phyloP scores from a whole-genome alignment of 2,329 filamentous ascomycete genomes.

The Graphilbum sp. region DNA sequence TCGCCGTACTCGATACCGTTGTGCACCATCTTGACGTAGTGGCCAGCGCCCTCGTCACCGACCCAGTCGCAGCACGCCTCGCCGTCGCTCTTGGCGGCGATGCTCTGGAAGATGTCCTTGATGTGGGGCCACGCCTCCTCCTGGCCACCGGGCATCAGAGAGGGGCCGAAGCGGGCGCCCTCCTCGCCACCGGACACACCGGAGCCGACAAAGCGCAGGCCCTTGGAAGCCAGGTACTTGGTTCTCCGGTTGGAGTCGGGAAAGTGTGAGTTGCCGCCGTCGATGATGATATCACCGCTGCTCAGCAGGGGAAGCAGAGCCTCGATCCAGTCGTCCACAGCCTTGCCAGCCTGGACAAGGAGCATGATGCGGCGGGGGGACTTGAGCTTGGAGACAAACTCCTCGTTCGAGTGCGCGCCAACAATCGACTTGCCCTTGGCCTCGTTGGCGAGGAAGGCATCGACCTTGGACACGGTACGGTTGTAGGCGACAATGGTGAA shows the following conservation, averaged over 20 bases:
- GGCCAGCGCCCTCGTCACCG: conserved; percentile 95
- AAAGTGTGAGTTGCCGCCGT: conserved; percentile 98
- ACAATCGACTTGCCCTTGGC: conserved; percentile 92
- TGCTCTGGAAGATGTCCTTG: conserved; percentile 98
- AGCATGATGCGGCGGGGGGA: conserved; percentile 94
- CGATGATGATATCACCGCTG: conserved; percentile 93
- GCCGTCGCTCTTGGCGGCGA: conserved; percentile 90
- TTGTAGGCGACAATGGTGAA: conserved; percentile 98
- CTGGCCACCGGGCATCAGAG: conserved; percentile 97
- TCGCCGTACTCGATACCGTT: conserved; percentile 99
- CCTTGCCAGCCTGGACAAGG: conserved; percentile 94
- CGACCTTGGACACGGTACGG: conserved; percentile 96
- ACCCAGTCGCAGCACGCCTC: conserved; percentile 99
- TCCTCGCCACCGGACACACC: conserved; percentile 99
- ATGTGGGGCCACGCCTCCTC: conserved; percentile 96
- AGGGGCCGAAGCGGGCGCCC: conserved; percentile 93
- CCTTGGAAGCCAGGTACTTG: conserved; percentile 72
- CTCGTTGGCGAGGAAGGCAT: conserved; percentile 81
- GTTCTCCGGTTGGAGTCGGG: conserved; percentile 97
- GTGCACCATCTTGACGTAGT: conserved; percentile 99
- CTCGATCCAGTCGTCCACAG: conserved; percentile 98
- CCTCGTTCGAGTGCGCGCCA: conserved; percentile 82
- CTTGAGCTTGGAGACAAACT: conserved; percentile 96
- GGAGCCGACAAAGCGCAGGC: conserved; percentile 86
- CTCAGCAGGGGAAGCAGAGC: conserved; percentile 71